phyloP scores from a whole-genome alignment of 371 early-diverging fungal genomes.

The Thermomucor indicae-seudaticae region DNA sequence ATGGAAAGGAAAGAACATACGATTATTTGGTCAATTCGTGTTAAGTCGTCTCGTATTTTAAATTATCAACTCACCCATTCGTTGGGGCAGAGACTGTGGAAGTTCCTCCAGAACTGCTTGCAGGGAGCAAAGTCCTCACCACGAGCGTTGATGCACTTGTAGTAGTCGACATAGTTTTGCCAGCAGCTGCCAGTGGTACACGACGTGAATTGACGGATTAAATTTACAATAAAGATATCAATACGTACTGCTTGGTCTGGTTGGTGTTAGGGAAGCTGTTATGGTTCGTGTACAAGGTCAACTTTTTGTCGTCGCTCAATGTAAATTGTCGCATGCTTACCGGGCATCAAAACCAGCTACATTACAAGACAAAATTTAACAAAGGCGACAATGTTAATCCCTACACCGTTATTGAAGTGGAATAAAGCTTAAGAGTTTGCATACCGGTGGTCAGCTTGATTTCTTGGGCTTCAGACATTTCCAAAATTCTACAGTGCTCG shows the following conservation, averaged over 20 bases:
- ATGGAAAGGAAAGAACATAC: not conserved
- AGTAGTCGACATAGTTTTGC: slow-evolving; percentile 96
- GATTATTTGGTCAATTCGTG: not conserved
- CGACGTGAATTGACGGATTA: not conserved
- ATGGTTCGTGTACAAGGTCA: not conserved
- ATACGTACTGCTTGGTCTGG: slow-evolving; percentile 80
- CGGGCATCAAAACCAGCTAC: slow-evolving; percentile 21
- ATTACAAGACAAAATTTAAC: not conserved
- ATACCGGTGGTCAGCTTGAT: slow-evolving; percentile 21
- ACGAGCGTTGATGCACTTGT: slow-evolving; percentile 80
- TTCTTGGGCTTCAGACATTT: slow-evolving; percentile 15
- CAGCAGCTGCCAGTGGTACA: slow-evolving; percentile 53
- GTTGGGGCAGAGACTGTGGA: slow-evolving; percentile 80
- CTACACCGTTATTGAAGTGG: not conserved
- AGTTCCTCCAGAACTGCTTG: slow-evolving; percentile 78
- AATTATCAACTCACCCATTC: slow-evolving; percentile 71
- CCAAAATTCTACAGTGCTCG: too few species aligned
- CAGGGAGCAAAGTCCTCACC: slow-evolving; percentile 91
- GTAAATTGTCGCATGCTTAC: slow-evolving; percentile 1
- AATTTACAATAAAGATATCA: not conserved
- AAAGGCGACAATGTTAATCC: too few species aligned
- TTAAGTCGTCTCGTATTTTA: slow-evolving; percentile 24
- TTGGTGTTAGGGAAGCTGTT: slow-evolving; percentile 91
- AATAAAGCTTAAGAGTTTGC: not conserved
- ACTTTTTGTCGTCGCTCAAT: not conserved